A percentile compares a stretch with the other conserved stretches of the same genome.
phyloP scores from a whole-genome alignment of 257 asterid genomes.

The Solanum peruvianum region DNA sequence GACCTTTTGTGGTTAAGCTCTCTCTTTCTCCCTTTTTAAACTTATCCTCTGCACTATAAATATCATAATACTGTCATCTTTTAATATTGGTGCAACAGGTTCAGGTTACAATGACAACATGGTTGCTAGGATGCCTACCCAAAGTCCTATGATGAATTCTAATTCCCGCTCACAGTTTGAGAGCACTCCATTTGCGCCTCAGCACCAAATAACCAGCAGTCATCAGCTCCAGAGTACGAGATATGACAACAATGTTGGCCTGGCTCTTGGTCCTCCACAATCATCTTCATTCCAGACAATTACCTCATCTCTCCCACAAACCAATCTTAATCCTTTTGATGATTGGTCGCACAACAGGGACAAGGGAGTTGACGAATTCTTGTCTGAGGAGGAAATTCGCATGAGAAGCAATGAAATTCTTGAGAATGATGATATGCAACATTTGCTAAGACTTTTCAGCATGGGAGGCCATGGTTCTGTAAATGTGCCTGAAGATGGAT shows the following conservation, averaged over 20 bases:
- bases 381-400: slow-evolving; percentile 91
- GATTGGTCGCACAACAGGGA: slow-evolving; percentile 63
- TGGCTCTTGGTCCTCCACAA: slow-evolving; percentile 74
- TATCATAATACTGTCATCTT: neutral
- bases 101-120: slow-evolving; percentile 40
- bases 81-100: slow-evolving; percentile 11
- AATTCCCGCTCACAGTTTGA: slow-evolving; percentile 33
- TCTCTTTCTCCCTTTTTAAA: neutral
- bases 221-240: slow-evolving; percentile 33
- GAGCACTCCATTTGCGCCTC: slow-evolving; percentile 25
- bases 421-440: slow-evolving; percentile 94
- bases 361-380: slow-evolving; percentile 56
- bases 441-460: slow-evolving; percentile 77
- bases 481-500: slow-evolving; percentile 53
- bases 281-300: slow-evolving; percentile 38
- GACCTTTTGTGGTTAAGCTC: neutral
- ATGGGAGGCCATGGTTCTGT: slow-evolving; percentile 52
- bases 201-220: slow-evolving; percentile 18
- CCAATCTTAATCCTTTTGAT: slow-evolving; percentile 49
- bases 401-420: slow-evolving; percentile 82
- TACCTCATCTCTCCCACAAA: slow-evolving; percentile 27
- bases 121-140: slow-evolving; percentile 35
- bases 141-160: slow-evolving; percentile 30
- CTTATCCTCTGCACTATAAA: neutral
- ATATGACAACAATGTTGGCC: slow-evolving; percentile 30